Percentiles rank a stretch among this genome's conserved stretches.
Conservation (phyloP, 2,329 filamentous ascomycete species). For the Trichoderma guizhouense region DNA sequence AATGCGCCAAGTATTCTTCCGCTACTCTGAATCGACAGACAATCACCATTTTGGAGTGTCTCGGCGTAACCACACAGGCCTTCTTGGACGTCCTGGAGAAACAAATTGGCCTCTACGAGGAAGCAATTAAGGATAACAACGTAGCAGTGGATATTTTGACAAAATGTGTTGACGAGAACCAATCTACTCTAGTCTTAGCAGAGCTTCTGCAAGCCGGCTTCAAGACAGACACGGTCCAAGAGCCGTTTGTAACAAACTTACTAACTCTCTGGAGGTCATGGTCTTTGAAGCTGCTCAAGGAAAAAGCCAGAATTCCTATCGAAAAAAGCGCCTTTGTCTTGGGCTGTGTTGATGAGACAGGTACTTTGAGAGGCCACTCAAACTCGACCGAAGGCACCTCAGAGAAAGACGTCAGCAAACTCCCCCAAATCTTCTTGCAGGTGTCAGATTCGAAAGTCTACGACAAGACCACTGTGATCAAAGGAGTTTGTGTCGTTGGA, state of each 20-base stretch:
- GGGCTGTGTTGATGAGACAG: conserved; percentile 84
- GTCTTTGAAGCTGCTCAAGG: conserved; percentile 85
- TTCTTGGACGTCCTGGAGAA: conserved; percentile 65
- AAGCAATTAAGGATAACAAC: conserved; percentile 62
- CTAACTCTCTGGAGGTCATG: conserved; percentile 83
- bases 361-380: conserved; percentile 68
- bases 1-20: conserved; percentile 69
- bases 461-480: conserved; percentile 60
- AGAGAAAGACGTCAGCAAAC: conserved; percentile 44
- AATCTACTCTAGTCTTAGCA: conserved; percentile 70
- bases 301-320: conserved; percentile 83
- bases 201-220: conserved; percentile 78
- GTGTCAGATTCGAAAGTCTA: conserved; percentile 58
- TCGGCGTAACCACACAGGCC: conserved; percentile 65
- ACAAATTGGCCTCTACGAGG: conserved; percentile 66
- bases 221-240: conserved; percentile 55
- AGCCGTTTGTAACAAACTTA: conserved; percentile 80
- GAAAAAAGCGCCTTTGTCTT: conserved; percentile 83
- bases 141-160: conserved; percentile 66
- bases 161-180: conserved; percentile 80
- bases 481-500: conserved; percentile 77
- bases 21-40: conserved; percentile 87
- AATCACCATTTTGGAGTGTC: conserved; percentile 75
- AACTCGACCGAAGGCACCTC: conserved; percentile 40
- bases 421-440: conserved; percentile 90